Conservation (phyloP, 179 eudicot species). For the Beta lomatogona region DNA sequence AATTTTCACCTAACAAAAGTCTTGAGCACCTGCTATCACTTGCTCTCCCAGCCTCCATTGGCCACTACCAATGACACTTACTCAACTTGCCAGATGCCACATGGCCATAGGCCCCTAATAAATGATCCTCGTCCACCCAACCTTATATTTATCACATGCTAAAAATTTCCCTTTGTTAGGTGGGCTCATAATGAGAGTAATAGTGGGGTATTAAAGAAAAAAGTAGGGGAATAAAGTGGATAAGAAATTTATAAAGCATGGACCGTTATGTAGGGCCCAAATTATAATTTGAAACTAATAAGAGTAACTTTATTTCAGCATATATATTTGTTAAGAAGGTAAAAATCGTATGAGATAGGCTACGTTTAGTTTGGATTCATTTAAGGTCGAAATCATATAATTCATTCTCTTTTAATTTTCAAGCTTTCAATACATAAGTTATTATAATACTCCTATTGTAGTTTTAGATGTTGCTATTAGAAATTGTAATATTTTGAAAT, state of each 20-base stretch:
- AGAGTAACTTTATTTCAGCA: too few relatives aligned
- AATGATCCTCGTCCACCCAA: not conserved
- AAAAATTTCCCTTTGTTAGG: not conserved
- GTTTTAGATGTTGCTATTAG: too few relatives aligned
- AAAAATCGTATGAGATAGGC: too few relatives aligned
- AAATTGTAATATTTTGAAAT: too few relatives aligned
- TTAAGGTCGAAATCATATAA: too few relatives aligned
- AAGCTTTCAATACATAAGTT: too few relatives aligned
- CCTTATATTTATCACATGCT: not conserved
- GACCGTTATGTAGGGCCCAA: not conserved
- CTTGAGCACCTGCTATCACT: not conserved
- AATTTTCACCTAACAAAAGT: too few relatives aligned
- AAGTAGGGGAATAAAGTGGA: not conserved
- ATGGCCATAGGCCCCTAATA: not conserved
- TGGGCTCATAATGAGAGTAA: not conserved
- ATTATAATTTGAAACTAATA: not conserved
- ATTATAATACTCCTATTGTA: too few relatives aligned
- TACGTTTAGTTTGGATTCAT: too few relatives aligned
- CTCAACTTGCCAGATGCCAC: not conserved
- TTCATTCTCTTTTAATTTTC: too few relatives aligned
- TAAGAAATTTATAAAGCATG: not conserved
- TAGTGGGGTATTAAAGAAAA: not conserved
- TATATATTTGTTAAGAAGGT: too few relatives aligned
- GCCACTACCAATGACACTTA: slow-evolving; percentile 1
- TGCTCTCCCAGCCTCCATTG: not conserved